phyloP scores from a whole-genome alignment of 106 monocot genomes.

The Dendrobium huoshanense region DNA sequence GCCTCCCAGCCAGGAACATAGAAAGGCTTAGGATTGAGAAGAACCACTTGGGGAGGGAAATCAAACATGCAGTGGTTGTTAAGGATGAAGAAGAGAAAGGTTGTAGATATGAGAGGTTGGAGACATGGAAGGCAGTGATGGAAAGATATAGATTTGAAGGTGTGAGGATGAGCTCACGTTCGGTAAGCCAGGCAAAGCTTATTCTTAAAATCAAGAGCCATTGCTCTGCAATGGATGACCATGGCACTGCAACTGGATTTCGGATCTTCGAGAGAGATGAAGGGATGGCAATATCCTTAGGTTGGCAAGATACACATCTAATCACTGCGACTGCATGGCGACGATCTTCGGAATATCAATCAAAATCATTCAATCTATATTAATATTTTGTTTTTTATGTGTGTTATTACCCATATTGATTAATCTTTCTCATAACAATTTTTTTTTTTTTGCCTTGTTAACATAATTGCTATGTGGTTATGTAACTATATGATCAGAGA shows the following conservation, averaged over 20 bases:
- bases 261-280: slow-evolving; percentile 27
- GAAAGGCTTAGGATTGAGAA: slow-evolving; percentile 47
- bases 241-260: slow-evolving; percentile 20
- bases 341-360: neutral
- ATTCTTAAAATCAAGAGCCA: slow-evolving; percentile 51
- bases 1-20: slow-evolving; percentile 30
- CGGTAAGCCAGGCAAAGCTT: slow-evolving; percentile 55
- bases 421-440: neutral
- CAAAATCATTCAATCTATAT: neutral
- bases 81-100: slow-evolving; percentile 4
- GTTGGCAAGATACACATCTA: slow-evolving; percentile 30
- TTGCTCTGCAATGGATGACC: slow-evolving; percentile 14
- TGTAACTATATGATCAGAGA: neutral
- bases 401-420: neutral
- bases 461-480: neutral
- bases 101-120: slow-evolving; percentile 12
- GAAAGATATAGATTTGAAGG: slow-evolving; percentile 20
- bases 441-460: neutral
- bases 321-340: slow-evolving; percentile 39
- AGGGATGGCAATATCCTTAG: slow-evolving; percentile 26
- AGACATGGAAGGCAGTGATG: slow-evolving; percentile 37
- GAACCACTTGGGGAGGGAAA: slow-evolving; percentile 40
- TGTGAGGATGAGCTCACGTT: slow-evolving; percentile 33
- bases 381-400: neutral
- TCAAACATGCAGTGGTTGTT: slow-evolving; percentile 11